phyloP scores from a whole-genome alignment of 2,329 filamentous ascomycete genomes.

The Chaetothyriales sp. region DNA sequence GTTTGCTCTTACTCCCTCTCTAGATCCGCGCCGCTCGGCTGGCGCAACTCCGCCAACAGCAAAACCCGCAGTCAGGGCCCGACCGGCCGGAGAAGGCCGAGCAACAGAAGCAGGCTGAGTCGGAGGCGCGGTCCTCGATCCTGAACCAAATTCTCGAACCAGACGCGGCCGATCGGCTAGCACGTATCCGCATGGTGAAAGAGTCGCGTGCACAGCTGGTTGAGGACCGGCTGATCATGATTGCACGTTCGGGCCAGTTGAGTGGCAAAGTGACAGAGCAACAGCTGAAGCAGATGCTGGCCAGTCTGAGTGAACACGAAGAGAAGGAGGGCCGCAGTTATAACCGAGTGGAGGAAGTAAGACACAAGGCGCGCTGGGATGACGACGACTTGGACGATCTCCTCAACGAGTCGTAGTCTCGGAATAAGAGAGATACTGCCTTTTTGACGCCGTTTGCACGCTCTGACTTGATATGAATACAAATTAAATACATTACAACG shows the following conservation, averaged over 20 bases:
- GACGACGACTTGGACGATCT: conserved; percentile 44
- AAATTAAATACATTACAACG: background rate
- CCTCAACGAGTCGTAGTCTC: conserved; percentile 10
- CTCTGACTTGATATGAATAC: background rate
- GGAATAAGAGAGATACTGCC: too few relatives aligned
- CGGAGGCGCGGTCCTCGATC: conserved; percentile 60
- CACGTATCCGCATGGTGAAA: conserved; percentile 90
- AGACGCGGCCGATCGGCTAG: conserved; percentile 80
- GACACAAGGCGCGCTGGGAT: conserved; percentile 74
- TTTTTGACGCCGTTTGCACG: background rate
- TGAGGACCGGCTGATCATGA: conserved; percentile 82
- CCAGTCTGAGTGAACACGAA: conserved; percentile 28
- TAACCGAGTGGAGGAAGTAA: conserved; percentile 72
- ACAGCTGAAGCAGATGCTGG: conserved; percentile 82
- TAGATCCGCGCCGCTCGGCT: conserved; percentile 85
- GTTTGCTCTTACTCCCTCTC: conserved; percentile 5
- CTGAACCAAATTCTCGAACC: conserved; percentile 89
- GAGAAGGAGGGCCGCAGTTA: conserved; percentile 44
- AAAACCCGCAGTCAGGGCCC: conserved; percentile 37
- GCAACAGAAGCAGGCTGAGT: conserved; percentile 44
- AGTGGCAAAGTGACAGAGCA: conserved; percentile 76
- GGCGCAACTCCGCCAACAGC: conserved; percentile 72
- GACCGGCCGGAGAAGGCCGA: conserved; percentile 45
- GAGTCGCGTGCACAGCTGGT: conserved; percentile 77
- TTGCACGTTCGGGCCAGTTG: conserved; percentile 77